A percentile compares a stretch with the other conserved stretches of the same genome.
Evolutionary conservation across 139 green algal genomes (phyloP).

Genomic region (Penium margaritaceum): DNA sequence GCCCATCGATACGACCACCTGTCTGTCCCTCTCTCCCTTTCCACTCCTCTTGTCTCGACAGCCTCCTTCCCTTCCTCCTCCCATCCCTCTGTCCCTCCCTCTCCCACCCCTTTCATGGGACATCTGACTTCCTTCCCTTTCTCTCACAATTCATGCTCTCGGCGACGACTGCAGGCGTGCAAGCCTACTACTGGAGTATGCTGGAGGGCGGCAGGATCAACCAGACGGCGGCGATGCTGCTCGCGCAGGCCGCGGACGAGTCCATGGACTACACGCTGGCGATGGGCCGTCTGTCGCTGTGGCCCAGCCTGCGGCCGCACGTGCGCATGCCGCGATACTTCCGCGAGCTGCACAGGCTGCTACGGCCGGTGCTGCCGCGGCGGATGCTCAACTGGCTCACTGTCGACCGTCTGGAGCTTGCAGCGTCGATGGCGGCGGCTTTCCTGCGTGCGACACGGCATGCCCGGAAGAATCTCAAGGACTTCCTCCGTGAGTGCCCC

Average conservation of each 20-base stretch:
- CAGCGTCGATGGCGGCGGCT: conserved; percentile 13
- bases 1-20: too few species aligned
- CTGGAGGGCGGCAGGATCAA: conserved; percentile 18
- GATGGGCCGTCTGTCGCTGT: neutral
- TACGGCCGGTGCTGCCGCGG: conserved; percentile 6
- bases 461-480: conserved; percentile 11
- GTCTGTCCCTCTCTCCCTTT: too few species aligned
- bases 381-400: conserved; percentile 15
- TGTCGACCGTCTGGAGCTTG: conserved; percentile 20
- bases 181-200: conserved; percentile 34
- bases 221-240: conserved; percentile 23
- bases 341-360: neutral
- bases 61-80: too few species aligned
- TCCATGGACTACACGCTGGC: neutral
- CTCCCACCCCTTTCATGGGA: too few species aligned
- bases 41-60: too few species aligned
- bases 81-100: too few species aligned
- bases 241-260: conserved; percentile 24
- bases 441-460: conserved; percentile 13
- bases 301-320: conserved; percentile 11
- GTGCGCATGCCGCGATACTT: conserved; percentile 21
- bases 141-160: too few species aligned
- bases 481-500: conserved; percentile 22
- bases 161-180: too few species aligned
- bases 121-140: too few species aligned